Evolutionary conservation across 352 stramenopile genomes (phyloP), one percentile per base, ranked within the genome.

Genomic region (Globisporangium cederbergense): DNA sequence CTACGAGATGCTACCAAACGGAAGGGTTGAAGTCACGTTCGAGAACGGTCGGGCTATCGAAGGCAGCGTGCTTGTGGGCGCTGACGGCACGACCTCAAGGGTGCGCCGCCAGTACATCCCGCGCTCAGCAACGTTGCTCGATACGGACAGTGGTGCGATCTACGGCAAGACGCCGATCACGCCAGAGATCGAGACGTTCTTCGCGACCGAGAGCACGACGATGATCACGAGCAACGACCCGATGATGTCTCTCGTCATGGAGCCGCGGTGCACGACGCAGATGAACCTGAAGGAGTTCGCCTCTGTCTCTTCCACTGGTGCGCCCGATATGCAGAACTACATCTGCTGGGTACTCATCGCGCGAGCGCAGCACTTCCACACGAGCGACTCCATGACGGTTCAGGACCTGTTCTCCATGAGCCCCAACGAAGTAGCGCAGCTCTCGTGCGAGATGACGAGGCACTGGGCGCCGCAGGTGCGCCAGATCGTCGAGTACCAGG

Each of bases 161-260:
- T 90, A 90, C 68, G 81, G 81, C 45, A 90, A 88, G 67, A 88
- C 81, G 7, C 67, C 72, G 0, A 58, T 88, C 32, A 78, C 77
- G 2, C 70, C 77, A 0, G 77, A 78, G 54, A 71, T 90, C 22
- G 75, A 86, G 53, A 62, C 51, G 59, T 79, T 76, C 56, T 78
- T 88, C 42, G 63, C 79, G 16, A 74, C 70, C 2, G 67, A 76
- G n/a, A 68, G 70, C 53, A 90, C 72, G 22, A 88, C 79, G 0
- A 67, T 88, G 57, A 61, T 88, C 22, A 70, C 74, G 32, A 76
- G 72, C 57, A 63, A 81, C 9, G 47, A 73, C 16, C 81, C 77
- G 0, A 70, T 63, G 52, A 87, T 88, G 77, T 75, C 79, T 52
- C 67, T 90, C 0, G 64, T 89, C 7, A 82, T 90, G 60, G 79